A percentile compares a stretch with the other conserved stretches of the same genome.
phyloP scores from a whole-genome alignment of 169 alveolate species.

The Amoebophrya sp. region DNA sequence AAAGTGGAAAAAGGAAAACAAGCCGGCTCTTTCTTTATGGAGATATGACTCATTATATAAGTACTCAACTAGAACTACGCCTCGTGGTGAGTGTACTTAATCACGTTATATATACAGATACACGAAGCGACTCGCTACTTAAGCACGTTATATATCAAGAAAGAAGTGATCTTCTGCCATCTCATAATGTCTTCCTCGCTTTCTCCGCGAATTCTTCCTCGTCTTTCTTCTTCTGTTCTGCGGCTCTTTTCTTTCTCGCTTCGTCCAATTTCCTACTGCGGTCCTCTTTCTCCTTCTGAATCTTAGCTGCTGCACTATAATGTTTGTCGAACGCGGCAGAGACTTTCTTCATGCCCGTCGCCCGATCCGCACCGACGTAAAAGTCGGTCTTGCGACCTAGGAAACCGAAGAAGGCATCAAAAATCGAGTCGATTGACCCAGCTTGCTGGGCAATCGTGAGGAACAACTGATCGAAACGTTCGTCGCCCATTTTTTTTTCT shows the following conservation, averaged over 20 bases:
- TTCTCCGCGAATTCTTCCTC: constrained; percentile 51
- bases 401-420: constrained; percentile 85
- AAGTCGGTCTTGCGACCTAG: constrained; percentile 91
- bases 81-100: no score
- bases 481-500: background rate
- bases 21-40: no score
- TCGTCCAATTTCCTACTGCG: constrained; percentile 59
- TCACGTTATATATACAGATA: no score
- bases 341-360: constrained; percentile 52
- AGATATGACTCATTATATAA: no score
- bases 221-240: constrained; percentile 57
- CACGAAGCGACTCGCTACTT: no score
- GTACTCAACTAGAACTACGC: no score
- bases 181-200: constrained; percentile 36
- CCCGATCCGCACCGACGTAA: constrained; percentile 65
- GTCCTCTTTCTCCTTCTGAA: constrained; percentile 51
- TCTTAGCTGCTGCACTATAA: constrained; percentile 52
- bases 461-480: constrained; percentile 52
- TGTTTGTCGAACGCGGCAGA: constrained; percentile 56
- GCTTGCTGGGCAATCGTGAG: constrained; percentile 64
- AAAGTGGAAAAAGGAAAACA: no score
- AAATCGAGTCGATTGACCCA: constrained; percentile 84
- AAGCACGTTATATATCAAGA: no score
- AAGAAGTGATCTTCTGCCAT: constrained; percentile 33
- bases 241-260: constrained; percentile 53